Base-by-base conservation (phyloP, 1,284 basidiomycete genomes). In the Rhodofomes roseus region DNA sequence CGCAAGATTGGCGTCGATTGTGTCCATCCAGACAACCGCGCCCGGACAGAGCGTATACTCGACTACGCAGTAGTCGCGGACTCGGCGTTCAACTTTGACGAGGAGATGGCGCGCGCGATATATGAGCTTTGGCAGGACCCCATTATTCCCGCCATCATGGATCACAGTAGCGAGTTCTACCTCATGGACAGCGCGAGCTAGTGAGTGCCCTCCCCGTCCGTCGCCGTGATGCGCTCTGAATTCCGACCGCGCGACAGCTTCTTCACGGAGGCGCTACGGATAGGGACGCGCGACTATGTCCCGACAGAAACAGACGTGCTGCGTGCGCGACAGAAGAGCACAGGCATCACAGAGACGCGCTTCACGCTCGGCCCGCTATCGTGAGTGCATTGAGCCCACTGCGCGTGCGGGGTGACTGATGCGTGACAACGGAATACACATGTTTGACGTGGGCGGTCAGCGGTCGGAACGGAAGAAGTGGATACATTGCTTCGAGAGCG, bases 161-260 rank as follows among this genome's bases (percentile, higher is more conserved):
- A 97, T 67, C 87, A 92, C 63, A 83, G 83, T 41, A 91, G 84
- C 72, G 90, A 97, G 63, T 98, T 98, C 70, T 98, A 98, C 72
- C 78, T 98, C 20, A 98, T 98, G 96, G 96, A 98, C 74, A 95
- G 88, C 54, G 96, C 96, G 0, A 81, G 82, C 48, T 98, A 98
- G 90, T 95, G 67, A 71, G 90, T 84, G 1, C 43, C 53, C 43
- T 2, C 6, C n/a, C n/a, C n/a, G n/a, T n/a, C n/a, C n/a, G n/a
- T n/a, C n/a, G n/a, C n/a, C n/a, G n/a, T n/a, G n/a, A n/a, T n/a
- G n/a, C n/a, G n/a, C n/a, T n/a, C n/a, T n/a, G n/a, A n/a, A n/a
- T n/a, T n/a, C n/a, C 34, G 34, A 36, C n/a, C 12, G 4, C 34
- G 8, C 25, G 29, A 54, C 56, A 95, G 93, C 74, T 98, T 99